A percentile compares a stretch with the other conserved stretches of the same genome.
Evolutionary conservation across 495 filamentous ascomycete species (phyloP).

Genomic region (Aspergillus avenaceus): DNA sequence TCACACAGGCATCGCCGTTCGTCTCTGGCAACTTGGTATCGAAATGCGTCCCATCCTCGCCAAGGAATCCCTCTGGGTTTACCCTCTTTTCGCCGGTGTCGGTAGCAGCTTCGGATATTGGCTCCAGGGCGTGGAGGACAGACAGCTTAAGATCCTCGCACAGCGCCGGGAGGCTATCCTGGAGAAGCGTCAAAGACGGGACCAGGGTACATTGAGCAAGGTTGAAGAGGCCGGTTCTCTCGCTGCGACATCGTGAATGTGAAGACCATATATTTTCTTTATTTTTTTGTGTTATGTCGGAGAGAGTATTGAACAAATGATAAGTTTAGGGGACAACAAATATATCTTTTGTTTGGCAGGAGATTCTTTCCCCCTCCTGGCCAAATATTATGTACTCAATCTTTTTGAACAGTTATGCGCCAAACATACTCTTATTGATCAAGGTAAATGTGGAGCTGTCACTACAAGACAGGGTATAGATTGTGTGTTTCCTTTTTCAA

Average conservation of each 20-base stretch:
- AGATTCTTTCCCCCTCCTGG: background rate
- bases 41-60: slow-evolving; percentile 95
- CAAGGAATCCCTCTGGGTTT: slow-evolving; percentile 75
- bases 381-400: no score
- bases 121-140: slow-evolving; percentile 78
- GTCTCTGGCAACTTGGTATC: slow-evolving; percentile 93
- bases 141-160: slow-evolving; percentile 68
- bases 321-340: background rate
- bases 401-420: background rate
- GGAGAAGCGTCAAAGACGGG: slow-evolving; percentile 81
- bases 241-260: slow-evolving; percentile 33
- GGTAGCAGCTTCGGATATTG: slow-evolving; percentile 96
- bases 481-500: background rate
- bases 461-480: background rate
- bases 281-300: background rate
- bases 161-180: slow-evolving; percentile 73
- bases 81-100: slow-evolving; percentile 78
- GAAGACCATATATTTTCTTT: slow-evolving; percentile 2
- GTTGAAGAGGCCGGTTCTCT: slow-evolving; percentile 36
- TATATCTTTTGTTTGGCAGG: background rate
- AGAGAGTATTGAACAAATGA: background rate
- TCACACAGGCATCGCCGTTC: slow-evolving; percentile 72
- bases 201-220: slow-evolving; percentile 50
- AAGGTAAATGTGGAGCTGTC: no score
- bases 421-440: no score